These are phyloP conservation scores for Colletotrichum horii DNA, from an alignment of 2,329 filamentous ascomycete genomes.

Conservation along the genomic window DNA sequence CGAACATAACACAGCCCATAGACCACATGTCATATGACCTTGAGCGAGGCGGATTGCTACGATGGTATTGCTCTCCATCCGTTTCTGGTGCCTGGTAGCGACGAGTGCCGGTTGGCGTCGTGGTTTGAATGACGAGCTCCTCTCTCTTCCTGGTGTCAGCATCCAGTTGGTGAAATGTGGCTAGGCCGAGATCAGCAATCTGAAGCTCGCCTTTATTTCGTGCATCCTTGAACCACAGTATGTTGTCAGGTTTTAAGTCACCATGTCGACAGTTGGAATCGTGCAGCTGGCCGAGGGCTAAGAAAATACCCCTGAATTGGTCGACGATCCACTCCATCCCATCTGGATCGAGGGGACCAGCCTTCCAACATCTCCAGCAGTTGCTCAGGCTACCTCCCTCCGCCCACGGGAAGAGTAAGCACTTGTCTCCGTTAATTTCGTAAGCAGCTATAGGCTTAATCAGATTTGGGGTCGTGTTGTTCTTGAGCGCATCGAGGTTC, in stretches of 20 bases:
- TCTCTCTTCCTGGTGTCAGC: background rate
- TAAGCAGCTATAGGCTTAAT: background rate
- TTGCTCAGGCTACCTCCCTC: background rate
- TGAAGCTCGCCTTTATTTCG: background rate
- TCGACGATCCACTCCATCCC: background rate
- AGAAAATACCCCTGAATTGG: background rate
- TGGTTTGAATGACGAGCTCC: background rate
- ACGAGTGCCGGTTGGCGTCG: background rate
- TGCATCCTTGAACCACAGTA: background rate
- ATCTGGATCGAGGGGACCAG: background rate
- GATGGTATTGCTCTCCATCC: background rate
- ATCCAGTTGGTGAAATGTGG: background rate
- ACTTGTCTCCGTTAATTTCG: background rate
- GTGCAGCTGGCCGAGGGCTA: background rate
- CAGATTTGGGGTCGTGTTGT: background rate
- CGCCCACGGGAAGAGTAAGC: background rate
- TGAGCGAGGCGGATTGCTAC: background rate
- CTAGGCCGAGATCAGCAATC: slow-evolving; percentile 2
- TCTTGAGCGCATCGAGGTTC: background rate
- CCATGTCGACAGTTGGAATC: background rate
- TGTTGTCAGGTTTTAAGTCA: slow-evolving; percentile 11
- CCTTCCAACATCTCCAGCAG: background rate
- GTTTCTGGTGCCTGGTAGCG: background rate
- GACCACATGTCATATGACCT: background rate
- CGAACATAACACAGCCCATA: background rate